Conservation (phyloP, 768 basidiomycete species). For the Lentinula aciculospora region DNA sequence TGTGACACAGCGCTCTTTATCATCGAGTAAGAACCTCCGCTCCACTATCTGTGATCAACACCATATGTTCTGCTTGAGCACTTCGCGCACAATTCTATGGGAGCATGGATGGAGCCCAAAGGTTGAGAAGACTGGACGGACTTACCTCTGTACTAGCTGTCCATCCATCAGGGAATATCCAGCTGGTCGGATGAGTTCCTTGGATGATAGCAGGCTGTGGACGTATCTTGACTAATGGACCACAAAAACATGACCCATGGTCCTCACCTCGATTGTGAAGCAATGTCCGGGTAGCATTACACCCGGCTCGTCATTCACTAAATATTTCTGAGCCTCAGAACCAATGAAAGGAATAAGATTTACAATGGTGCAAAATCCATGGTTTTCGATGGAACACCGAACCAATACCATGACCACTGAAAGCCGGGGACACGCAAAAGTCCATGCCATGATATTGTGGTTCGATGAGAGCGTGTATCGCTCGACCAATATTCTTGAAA, state of each 20-base stretch:
- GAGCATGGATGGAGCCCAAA: neutral
- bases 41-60: slow-evolving; percentile 74
- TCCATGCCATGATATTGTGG: slow-evolving; percentile 16
- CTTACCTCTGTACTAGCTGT: slow-evolving; percentile 83
- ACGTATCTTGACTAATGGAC: neutral
- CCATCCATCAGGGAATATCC: slow-evolving; percentile 92
- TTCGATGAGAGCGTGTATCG: slow-evolving; percentile 50
- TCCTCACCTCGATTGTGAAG: slow-evolving; percentile 83
- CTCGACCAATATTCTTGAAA: slow-evolving; percentile 65
- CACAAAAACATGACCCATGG: neutral
- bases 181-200: slow-evolving; percentile 59
- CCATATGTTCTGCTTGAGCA: slow-evolving; percentile 86
- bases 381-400: slow-evolving; percentile 74
- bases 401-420: slow-evolving; percentile 88
- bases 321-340: neutral
- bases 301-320: slow-evolving; percentile 81
- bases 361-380: slow-evolving; percentile 78
- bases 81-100: slow-evolving; percentile 73
- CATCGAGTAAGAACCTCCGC: slow-evolving; percentile 67
- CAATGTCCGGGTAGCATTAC: slow-evolving; percentile 82
- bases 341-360: slow-evolving; percentile 14
- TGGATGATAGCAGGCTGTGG: slow-evolving; percentile 71
- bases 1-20: neutral
- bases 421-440: slow-evolving; percentile 65
- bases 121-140: neutral